phyloP scores from a whole-genome alignment of 2,329 filamentous ascomycete species.

The Hypoxylon sp. region DNA sequence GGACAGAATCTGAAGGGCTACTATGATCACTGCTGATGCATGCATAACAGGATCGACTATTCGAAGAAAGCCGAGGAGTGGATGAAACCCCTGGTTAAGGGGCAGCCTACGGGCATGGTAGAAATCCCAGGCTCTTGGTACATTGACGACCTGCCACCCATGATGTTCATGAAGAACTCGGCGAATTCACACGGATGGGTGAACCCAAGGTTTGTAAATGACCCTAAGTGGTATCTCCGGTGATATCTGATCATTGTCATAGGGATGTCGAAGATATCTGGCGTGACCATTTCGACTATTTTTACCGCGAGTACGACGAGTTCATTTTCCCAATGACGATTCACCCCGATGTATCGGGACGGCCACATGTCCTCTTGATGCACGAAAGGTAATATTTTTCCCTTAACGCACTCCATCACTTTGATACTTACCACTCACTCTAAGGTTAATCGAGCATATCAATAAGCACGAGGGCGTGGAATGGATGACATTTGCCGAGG shows the following conservation, averaged over 20 bases:
- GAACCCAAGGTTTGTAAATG: slow-evolving; percentile 59
- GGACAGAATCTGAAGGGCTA: neutral
- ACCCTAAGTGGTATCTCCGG: neutral
- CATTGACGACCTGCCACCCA: slow-evolving; percentile 74
- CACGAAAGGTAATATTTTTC: slow-evolving; percentile 70
- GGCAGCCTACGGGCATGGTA: slow-evolving; percentile 73
- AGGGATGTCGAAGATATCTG: slow-evolving; percentile 76
- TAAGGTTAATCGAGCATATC: slow-evolving; percentile 76
- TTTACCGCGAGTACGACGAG: slow-evolving; percentile 82
- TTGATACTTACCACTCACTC: slow-evolving; percentile 34
- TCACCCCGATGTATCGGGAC: slow-evolving; percentile 80
- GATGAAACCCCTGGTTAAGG: slow-evolving; percentile 76
- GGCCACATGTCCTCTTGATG: slow-evolving; percentile 81
- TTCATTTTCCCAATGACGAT: slow-evolving; percentile 85
- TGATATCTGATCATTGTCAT: neutral
- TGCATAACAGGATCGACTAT: slow-evolving; percentile 69
- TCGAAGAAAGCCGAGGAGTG: slow-evolving; percentile 71
- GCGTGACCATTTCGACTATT: slow-evolving; percentile 79
- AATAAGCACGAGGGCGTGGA: slow-evolving; percentile 73
- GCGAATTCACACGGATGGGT: slow-evolving; percentile 76
- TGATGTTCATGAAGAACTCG: slow-evolving; percentile 80
- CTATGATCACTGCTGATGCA: slow-evolving; percentile 16
- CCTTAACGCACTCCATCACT: slow-evolving; percentile 25
- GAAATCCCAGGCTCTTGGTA: slow-evolving; percentile 78
- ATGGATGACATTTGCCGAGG: slow-evolving; percentile 72